Conservation (phyloP, 352 stramenopile genomes). For the Phytopythium mirpurense region DNA sequence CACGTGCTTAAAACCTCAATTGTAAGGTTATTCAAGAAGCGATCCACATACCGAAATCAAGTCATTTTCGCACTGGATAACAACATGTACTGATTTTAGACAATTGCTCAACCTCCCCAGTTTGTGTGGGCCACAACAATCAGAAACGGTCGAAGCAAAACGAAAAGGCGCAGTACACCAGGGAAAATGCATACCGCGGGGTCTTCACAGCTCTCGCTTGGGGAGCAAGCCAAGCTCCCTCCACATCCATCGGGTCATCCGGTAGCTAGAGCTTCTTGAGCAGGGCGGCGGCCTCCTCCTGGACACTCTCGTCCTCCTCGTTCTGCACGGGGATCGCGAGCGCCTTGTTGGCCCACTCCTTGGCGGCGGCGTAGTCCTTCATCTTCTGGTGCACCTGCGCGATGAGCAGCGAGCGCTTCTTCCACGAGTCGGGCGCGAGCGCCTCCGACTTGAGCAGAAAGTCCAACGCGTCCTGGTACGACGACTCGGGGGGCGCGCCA, state of each 20-base stretch:
- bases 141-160: background rate
- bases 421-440: constrained; percentile 71
- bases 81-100: no score
- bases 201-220: no score
- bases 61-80: no score
- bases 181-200: background rate
- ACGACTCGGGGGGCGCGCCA: constrained; percentile 67
- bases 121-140: no score
- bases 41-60: no score
- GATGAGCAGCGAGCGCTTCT: constrained; percentile 80
- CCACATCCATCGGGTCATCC: no score
- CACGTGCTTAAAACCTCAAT: constrained; percentile 3
- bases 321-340: constrained; percentile 43
- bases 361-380: constrained; percentile 49
- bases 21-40: background rate
- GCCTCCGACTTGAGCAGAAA: constrained; percentile 78
- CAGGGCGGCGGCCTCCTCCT: constrained; percentile 64
- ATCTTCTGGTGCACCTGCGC: constrained; percentile 82
- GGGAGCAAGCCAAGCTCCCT: background rate
- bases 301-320: constrained; percentile 65
- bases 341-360: constrained; percentile 70
- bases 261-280: constrained; percentile 48
- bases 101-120: no score
- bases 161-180: background rate
- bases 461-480: constrained; percentile 74